Conservation (phyloP, 352 stramenopile genomes). For the Pythium aquatile region DNA sequence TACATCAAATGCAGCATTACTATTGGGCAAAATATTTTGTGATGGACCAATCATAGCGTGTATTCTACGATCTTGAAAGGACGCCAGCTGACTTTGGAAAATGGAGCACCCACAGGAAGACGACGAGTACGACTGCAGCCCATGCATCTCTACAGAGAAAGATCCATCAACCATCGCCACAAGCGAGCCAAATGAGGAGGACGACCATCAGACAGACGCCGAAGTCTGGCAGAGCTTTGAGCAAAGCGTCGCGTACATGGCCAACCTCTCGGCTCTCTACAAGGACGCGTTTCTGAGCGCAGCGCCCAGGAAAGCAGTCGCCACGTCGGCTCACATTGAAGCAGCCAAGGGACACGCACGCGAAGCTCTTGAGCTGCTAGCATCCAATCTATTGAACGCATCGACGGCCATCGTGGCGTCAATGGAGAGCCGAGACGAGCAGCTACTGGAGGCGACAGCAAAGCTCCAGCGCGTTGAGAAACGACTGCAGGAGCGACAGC, state of each 20-base stretch:
- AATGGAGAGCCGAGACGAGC: slow-evolving; percentile 42
- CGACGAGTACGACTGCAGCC: neutral
- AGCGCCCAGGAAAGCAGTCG: neutral
- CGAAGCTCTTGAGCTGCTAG: slow-evolving; percentile 53
- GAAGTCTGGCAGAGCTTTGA: slow-evolving; percentile 49
- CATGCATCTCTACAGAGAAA: neutral
- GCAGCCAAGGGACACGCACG: slow-evolving; percentile 45
- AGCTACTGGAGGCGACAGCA: neutral
- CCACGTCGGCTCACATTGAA: slow-evolving; percentile 40
- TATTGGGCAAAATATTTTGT: no score
- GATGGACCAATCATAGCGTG: no score
- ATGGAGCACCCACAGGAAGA: neutral
- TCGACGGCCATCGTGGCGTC: slow-evolving; percentile 37
- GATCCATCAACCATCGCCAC: neutral
- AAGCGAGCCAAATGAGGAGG: neutral
- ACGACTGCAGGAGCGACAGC: slow-evolving; percentile 5
- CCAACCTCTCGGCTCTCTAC: slow-evolving; percentile 49
- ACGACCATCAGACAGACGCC: slow-evolving; percentile 3
- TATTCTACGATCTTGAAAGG: neutral
- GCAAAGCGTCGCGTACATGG: slow-evolving; percentile 55
- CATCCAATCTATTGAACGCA: slow-evolving; percentile 55
- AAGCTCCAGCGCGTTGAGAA: slow-evolving; percentile 15
- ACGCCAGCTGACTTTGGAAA: neutral
- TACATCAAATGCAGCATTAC: no score
- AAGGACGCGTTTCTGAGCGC: slow-evolving; percentile 37